These are phyloP conservation scores for Phylloporus rhodoxanthus DNA, from an alignment of 768 basidiomycete genomes.

Conservation along the genomic window DNA sequence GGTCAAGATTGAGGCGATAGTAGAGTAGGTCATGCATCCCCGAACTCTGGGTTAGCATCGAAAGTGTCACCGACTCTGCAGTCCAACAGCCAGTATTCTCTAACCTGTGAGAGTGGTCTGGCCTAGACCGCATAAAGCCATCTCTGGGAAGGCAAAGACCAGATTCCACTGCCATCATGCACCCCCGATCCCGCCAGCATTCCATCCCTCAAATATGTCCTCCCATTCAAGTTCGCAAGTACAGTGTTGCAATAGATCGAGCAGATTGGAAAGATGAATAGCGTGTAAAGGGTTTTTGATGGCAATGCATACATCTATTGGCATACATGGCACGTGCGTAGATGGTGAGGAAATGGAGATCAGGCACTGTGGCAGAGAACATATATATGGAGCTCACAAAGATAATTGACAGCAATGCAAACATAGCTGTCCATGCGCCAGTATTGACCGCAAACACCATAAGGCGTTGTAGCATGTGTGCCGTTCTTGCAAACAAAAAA, in stretches of 20 bases:
- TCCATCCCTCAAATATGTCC: background rate
- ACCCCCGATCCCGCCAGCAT: constrained; percentile 10
- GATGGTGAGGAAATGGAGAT: background rate
- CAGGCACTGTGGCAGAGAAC: background rate
- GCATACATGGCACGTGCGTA: background rate
- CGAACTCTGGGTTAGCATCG: too few species aligned
- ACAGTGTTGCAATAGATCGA: background rate
- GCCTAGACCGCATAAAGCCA: background rate
- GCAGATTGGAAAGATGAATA: background rate
- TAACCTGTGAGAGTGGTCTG: too few species aligned
- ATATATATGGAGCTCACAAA: background rate
- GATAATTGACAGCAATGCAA: constrained; percentile 30
- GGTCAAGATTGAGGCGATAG: too few species aligned
- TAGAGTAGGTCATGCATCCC: too few species aligned
- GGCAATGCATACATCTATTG: background rate
- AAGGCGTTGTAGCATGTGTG: background rate
- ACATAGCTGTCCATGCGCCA: constrained; percentile 46
- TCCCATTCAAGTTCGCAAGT: background rate
- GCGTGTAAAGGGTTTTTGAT: background rate
- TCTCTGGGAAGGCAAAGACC: background rate
- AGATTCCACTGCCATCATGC: constrained; percentile 35
- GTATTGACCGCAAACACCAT: background rate
- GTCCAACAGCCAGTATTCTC: too few species aligned
- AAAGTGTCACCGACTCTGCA: too few species aligned
- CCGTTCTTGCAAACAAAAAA: background rate